Evolutionary conservation across 2,329 filamentous ascomycete species (phyloP).

Genomic region (Trichoderma breve): DNA sequence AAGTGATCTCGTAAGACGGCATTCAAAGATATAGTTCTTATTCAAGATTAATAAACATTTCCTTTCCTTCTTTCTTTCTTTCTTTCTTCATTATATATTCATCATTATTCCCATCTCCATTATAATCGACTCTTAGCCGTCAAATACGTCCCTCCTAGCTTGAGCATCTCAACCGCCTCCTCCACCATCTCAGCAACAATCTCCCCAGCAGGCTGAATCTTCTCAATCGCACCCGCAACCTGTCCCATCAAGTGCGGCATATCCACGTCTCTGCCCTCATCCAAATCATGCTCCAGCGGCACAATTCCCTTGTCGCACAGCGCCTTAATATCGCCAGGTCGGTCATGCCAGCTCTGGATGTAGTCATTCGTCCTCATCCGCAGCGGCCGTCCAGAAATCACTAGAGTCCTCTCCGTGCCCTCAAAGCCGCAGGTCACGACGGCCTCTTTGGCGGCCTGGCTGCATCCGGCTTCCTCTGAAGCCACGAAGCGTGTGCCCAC

Average conservation of each 20-base stretch:
- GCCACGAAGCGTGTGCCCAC: slow-evolving; percentile 93
- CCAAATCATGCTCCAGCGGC: slow-evolving; percentile 78
- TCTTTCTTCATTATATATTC: too few relatives aligned
- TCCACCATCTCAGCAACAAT: slow-evolving; percentile 91
- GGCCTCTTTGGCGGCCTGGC: slow-evolving; percentile 76
- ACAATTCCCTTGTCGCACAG: slow-evolving; percentile 75
- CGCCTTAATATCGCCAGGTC: slow-evolving; percentile 70
- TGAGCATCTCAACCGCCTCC: slow-evolving; percentile 69
- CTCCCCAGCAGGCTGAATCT: slow-evolving; percentile 74
- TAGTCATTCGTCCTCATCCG: slow-evolving; percentile 82
- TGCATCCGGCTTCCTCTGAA: slow-evolving; percentile 74
- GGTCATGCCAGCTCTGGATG: slow-evolving; percentile 73
- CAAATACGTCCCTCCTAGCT: slow-evolving; percentile 60
- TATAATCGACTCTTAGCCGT: slow-evolving; percentile 44
- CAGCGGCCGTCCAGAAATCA: slow-evolving; percentile 77
- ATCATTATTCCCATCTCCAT: not conserved
- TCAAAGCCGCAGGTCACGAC: slow-evolving; percentile 77
- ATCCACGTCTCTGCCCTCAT: slow-evolving; percentile 78
- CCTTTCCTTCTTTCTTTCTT: too few relatives aligned
- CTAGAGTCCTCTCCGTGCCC: slow-evolving; percentile 79
- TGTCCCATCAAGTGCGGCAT: slow-evolving; percentile 91
- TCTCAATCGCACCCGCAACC: slow-evolving; percentile 74
- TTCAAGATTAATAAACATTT: not conserved
- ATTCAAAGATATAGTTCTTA: not conserved
- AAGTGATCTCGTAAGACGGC: not conserved